Conservation (phyloP, 2,329 filamentous ascomycete genomes). For the Colletotrichum spaethianum region DNA sequence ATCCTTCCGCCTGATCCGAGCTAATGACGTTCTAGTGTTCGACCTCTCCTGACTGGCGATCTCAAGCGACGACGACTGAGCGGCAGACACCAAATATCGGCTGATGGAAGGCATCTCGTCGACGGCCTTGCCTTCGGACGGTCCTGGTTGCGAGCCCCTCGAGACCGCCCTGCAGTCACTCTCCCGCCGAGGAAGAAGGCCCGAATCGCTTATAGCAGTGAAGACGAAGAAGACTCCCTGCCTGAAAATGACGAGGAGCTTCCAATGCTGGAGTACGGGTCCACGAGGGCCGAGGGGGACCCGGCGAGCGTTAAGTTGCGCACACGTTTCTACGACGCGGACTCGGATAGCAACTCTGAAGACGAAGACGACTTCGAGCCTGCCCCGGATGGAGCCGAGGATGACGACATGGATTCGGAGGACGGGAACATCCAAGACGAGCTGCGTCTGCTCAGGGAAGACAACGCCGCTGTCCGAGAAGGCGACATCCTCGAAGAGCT, state of each 20-base stretch:
- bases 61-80: conserved; percentile 79
- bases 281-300: conserved; percentile 40
- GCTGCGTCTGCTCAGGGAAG: conserved; percentile 58
- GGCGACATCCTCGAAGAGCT: conserved; percentile 42
- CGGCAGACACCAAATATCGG: conserved; percentile 85
- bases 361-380: conserved; percentile 43
- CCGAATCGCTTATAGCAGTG: conserved; percentile 61
- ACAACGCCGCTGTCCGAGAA: conserved; percentile 52
- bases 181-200: conserved; percentile 83
- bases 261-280: conserved; percentile 39
- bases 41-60: conserved; percentile 82
- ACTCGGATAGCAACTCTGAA: conserved; percentile 45
- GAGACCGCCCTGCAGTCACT: conserved; percentile 74
- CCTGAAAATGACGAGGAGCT: conserved; percentile 50
- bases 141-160: conserved; percentile 72
- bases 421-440: conserved; percentile 52
- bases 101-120: conserved; percentile 83
- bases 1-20: neutral
- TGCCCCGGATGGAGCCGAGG: conserved; percentile 29
- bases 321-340: conserved; percentile 51
- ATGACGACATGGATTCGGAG: conserved; percentile 43
- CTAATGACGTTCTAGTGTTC: conserved; percentile 70
- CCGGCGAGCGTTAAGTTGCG: conserved; percentile 46
- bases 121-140: conserved; percentile 90
- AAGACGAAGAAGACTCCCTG: conserved; percentile 58